Evolutionary conservation across 1,284 basidiomycete genomes (phyloP), one percentile per base, ranked within the genome.

Genomic region (Mycena sp.): DNA sequence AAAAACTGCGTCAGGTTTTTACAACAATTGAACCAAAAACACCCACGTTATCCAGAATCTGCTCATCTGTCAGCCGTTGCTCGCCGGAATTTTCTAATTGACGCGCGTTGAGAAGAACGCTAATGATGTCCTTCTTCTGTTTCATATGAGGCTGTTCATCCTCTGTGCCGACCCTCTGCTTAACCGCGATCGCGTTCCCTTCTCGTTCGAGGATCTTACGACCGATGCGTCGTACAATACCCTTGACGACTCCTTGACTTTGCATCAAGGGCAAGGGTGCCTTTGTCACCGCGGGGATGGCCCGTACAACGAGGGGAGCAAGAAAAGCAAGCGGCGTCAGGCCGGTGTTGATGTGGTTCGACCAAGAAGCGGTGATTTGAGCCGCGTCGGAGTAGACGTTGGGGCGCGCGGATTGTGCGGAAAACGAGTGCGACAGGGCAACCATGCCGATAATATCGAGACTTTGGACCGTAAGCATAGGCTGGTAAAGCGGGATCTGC

Each of bases 341-440:
- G 19, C 71, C 72, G 29, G 69, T 63, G 16, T 62, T 60, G 11
- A 74, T 70, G 48, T 74, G 72, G n/a, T 68, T 37, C 2, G 67
- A 59, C 75, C 75, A 77, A 21, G 72, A 64, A 5, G 55, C 53
- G 37, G 53, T 48, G 50, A 80, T 78, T 6, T 64, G 68, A n/a
- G 69, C 69, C 1, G 76, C 74, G 32, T 77, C 77, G 21, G 65
- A 58, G 35, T 63, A 58, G 2, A 26, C 57, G 25, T 28, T 37
- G 12, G 50, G 40, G 17, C 52, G 53, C 35, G 60, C 61, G 45
- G 68, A 57, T 26, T 72, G 72, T 21, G 62, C 70, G 50, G 64
- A 67, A 58, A 80, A 78, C 46, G 77, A 73, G 62, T 76, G 73
- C 19, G 73, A 76, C 49, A 80, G 78, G 1, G 70, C 77, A 30